A percentile compares a stretch with the other conserved stretches of the same genome.
phyloP scores from a whole-genome alignment of 140 eudicot species.

The Ambrosia hybrid region DNA sequence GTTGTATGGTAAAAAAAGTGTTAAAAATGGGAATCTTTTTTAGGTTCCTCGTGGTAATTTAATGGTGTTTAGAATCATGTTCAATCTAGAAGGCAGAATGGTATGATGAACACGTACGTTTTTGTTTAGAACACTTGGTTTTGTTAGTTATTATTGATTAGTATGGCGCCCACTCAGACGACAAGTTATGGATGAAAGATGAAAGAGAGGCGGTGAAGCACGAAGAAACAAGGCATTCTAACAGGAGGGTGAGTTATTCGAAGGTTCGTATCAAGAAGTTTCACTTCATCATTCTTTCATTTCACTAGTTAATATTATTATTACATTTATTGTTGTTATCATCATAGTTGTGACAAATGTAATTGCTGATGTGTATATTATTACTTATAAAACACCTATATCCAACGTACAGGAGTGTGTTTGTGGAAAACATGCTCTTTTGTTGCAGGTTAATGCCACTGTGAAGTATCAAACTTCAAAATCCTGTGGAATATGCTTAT shows the following conservation, averaged over 20 bases:
- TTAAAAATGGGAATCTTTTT: neutral
- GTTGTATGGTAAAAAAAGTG: neutral
- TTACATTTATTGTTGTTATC: neutral
- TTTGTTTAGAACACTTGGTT: neutral
- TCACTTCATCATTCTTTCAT: neutral
- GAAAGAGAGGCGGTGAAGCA: constrained; percentile 7
- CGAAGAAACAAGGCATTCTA: neutral
- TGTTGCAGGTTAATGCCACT: neutral
- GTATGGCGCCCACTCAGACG: neutral
- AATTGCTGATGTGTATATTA: neutral
- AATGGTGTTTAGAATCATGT: neutral
- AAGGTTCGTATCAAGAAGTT: constrained; percentile 10
- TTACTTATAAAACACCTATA: neutral
- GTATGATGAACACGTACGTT: neutral
- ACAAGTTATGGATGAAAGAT: constrained; percentile 18
- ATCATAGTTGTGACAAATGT: neutral
- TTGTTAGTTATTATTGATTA: neutral
- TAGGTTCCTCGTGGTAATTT: neutral
- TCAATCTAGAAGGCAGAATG: neutral
- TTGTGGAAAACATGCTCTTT: neutral
- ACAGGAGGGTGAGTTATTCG: constrained; percentile 19
- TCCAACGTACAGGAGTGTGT: neutral
- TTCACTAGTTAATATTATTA: neutral
- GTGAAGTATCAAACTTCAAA: neutral
- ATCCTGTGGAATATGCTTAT: neutral